Percentiles rank a stretch among this genome's conserved stretches.
These are phyloP conservation scores for Penicillium cinerascens DNA, from an alignment of 495 filamentous ascomycete species.

Conservation along the genomic window DNA sequence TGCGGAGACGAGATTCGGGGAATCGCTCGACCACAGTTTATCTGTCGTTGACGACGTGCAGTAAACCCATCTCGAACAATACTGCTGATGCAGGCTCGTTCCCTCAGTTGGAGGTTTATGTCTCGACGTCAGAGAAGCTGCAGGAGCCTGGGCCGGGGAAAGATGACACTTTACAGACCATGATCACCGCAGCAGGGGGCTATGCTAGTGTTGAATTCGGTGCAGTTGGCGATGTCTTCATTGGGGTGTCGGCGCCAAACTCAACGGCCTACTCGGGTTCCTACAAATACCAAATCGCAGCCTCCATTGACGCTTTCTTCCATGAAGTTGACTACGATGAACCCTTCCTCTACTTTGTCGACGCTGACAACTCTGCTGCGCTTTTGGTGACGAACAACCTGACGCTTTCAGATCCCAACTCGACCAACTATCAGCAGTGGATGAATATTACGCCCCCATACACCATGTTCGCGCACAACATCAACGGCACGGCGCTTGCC, in stretches of 20 bases:
- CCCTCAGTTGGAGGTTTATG: conserved; percentile 73
- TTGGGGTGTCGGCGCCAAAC: conserved; percentile 68
- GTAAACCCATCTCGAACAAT: conserved; percentile 57
- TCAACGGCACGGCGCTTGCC: conserved; percentile 51
- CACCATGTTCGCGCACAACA: conserved; percentile 72
- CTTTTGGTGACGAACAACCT: conserved; percentile 72
- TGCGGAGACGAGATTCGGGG: conserved; percentile 18
- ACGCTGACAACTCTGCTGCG: conserved; percentile 73
- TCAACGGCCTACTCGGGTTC: conserved; percentile 52
- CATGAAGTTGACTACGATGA: conserved; percentile 51
- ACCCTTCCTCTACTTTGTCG: conserved; percentile 63
- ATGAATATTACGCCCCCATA: conserved; percentile 62
- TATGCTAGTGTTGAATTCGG: conserved; percentile 41
- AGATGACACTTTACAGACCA: conserved; percentile 39
- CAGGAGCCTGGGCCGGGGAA: conserved; percentile 62
- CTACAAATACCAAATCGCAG: conserved; percentile 77
- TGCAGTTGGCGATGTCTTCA: conserved; percentile 61
- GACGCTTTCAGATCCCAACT: conserved; percentile 46
- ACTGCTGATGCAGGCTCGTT: conserved; percentile 30
- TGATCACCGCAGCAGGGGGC: conserved; percentile 50
- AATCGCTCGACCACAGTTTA: conserved; percentile 56
- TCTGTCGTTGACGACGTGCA: conserved; percentile 77
- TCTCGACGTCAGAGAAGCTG: conserved; percentile 65
- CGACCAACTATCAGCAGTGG: conserved; percentile 46
- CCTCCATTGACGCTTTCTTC: conserved; percentile 74